Evolutionary conservation across 345 rosid genomes (phyloP), one percentile per base, ranked within the genome.

Genomic region (Linum usitatissimum): DNA sequence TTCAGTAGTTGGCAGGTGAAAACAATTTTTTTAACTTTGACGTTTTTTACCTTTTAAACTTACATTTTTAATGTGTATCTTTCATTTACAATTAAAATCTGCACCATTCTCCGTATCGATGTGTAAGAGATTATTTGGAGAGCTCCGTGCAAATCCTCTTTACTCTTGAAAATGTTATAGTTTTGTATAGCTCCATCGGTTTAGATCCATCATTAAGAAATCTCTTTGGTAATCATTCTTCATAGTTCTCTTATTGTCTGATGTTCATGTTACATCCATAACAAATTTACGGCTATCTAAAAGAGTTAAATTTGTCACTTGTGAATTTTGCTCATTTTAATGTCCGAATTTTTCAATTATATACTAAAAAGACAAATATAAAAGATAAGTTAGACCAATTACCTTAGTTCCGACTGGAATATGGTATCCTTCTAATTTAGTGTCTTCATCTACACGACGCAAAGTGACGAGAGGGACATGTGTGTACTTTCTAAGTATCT

Each of bases 241-340:
- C 79, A 0, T 95, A 81, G 31, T 66, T 79, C 36, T 81, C 89
- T 87, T 90, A 92, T 14, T 72, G 75, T 20, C 77, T 81, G 75
- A 79, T 85, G 70, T 92, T 84, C 93, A 84, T 85, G 83, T 89
- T 89, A 69, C 98, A 89, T 34, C 97, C 96, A 18, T 84, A 92
- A 92, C 0, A 92, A 75, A 75, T 92, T 92, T 63, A 92, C 59
- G 2, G 88, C 97, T 72, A 92, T 84, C 98, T 92, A 76, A 70
- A 73, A 18, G n/a, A 14, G 1, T 8, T 5, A 61, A 21, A 4
- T 23, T 23, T 23, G 28, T 23, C 28, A 1, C 28, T 23, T 2
- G 28, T 23, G 2, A 23, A 23, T 23, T 23, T 1, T 23, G 2
- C 28, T 23, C 28, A 23, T 2, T 23, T 23, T 23, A 23, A 23